A percentile compares a stretch with the other conserved stretches of the same genome.
Evolutionary conservation across 1,284 basidiomycete species (phyloP).

Genomic region (Cerioporus squamosus): DNA sequence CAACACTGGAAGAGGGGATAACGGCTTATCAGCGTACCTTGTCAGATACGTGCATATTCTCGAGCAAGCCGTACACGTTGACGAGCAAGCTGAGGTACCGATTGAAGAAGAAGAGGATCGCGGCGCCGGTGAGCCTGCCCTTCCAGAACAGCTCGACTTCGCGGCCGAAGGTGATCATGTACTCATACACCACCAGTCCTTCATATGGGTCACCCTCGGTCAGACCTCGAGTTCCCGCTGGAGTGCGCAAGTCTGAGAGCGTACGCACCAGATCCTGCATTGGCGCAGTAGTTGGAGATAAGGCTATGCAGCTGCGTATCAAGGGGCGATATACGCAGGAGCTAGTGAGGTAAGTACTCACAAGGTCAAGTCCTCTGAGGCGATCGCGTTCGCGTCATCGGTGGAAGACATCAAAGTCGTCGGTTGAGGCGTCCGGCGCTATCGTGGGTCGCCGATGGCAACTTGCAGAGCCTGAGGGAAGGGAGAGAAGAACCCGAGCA

Average conservation of each 20-base stretch:
- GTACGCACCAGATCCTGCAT: slow-evolving; percentile 1
- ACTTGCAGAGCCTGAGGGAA: no score
- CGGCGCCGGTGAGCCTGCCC: background rate
- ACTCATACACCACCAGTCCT: slow-evolving; percentile 5
- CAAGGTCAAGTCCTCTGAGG: background rate
- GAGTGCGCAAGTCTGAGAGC: background rate
- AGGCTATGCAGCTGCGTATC: background rate
- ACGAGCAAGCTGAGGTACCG: background rate
- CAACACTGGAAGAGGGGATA: background rate
- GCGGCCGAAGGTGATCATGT: slow-evolving; percentile 6
- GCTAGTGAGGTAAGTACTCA: background rate
- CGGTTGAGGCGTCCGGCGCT: no score
- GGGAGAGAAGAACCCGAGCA: no score
- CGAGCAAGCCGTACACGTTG: background rate
- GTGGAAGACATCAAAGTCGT: background rate
- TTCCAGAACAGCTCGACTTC: slow-evolving; percentile 1
- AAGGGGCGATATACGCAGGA: no score
- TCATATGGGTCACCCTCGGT: background rate
- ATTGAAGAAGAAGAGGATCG: slow-evolving; percentile 1
- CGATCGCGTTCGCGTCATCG: background rate
- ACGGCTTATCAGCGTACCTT: background rate
- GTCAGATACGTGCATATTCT: background rate
- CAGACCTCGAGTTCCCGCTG: background rate
- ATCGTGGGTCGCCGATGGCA: no score
- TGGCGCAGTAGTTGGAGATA: background rate